Percentiles rank a stretch among this genome's conserved stretches.
phyloP scores from a whole-genome alignment of 78 protist genomes.

The Dictyostelium citrinum region DNA sequence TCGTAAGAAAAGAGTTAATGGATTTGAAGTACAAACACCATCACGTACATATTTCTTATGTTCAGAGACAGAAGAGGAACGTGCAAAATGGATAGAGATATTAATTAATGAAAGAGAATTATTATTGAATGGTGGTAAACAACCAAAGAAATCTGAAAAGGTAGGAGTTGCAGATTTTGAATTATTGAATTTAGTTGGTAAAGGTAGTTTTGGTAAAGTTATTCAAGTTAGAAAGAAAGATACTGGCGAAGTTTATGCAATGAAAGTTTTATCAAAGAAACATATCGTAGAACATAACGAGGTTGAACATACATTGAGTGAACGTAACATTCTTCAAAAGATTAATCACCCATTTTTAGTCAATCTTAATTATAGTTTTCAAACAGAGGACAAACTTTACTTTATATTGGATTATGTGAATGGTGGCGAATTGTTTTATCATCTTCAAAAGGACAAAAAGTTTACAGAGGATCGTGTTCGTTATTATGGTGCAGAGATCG shows the following conservation, averaged over 20 bases:
- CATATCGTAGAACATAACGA: conserved; percentile 88
- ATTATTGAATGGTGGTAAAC: conserved; percentile 3
- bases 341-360: conserved; percentile 92
- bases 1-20: conserved; percentile 39
- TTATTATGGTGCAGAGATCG: conserved; percentile 94
- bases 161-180: conserved; percentile 91
- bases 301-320: conserved; percentile 93
- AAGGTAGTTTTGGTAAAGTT: conserved; percentile 95
- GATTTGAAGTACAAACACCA: conserved; percentile 82
- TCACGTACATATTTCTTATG: conserved; percentile 66
- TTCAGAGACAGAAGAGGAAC: conserved; percentile 76
- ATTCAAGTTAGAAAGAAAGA: conserved; percentile 85
- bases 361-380: conserved; percentile 92
- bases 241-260: conserved; percentile 87
- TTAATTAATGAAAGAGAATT: conserved; percentile 44
- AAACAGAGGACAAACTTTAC: conserved; percentile 93
- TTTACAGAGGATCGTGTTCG: conserved; percentile 85
- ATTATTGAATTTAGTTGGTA: conserved; percentile 88
- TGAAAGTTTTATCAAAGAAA: conserved; percentile 88
- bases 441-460: conserved; percentile 85
- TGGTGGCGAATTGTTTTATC: conserved; percentile 95
- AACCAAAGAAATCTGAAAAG: conserved; percentile 59
- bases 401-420: conserved; percentile 91
- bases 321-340: conserved; percentile 84
- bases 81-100: conserved; percentile 74